Base-by-base conservation (phyloP, 2,329 filamentous ascomycete species). In the Monosporascus sp. region DNA sequence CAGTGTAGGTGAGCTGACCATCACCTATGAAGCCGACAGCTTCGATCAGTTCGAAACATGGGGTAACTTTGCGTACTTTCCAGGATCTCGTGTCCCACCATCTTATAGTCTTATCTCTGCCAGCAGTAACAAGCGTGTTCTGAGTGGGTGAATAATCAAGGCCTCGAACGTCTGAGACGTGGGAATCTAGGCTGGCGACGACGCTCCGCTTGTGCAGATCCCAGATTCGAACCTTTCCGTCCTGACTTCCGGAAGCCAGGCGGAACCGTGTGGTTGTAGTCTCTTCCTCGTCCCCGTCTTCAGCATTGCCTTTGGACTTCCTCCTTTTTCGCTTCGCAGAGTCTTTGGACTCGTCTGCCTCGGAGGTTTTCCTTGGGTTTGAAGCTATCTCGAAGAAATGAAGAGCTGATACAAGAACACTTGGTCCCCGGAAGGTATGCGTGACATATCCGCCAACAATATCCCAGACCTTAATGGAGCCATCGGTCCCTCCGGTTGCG, bases 381-480 rank as follows among this genome's bases (percentile, higher is more conserved):
- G 74, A 68, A 24, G 85, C 78, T 17, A 89, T 77, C 65, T 96
- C 87, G 68, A 97, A 99, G 72, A 99, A 97, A 63, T 87, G 87
- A 19, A 99, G 77, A 0, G 94, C 91, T 14, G 94, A 96, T 5
- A 99, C 84, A 22, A 99, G 81, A 9, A 94, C 92, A 55, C 91
- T 91, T 53, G 96, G 93, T 1, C 92, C 92, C 61, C 93, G 88
- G 71, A 99, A 96, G 0, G 91, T 96, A 71, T 99, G 94, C 27
- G 95, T 99, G 35, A 91, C 85, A 70, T 89, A 97, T 22, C 94
- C 94, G 45, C 87, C 90, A 49, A 80, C 78, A 55, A 99, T 91
- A 72, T 99, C 94, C 93, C 93, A 99, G 50, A 99, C 87, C 71
- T 99, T 99, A 63, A 97, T 89, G 1, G 88, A 84, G 24, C 94